Evolutionary conservation across 176 grass and related monocot genomes (phyloP).

Genomic region (Triticum dicoccoides): DNA sequence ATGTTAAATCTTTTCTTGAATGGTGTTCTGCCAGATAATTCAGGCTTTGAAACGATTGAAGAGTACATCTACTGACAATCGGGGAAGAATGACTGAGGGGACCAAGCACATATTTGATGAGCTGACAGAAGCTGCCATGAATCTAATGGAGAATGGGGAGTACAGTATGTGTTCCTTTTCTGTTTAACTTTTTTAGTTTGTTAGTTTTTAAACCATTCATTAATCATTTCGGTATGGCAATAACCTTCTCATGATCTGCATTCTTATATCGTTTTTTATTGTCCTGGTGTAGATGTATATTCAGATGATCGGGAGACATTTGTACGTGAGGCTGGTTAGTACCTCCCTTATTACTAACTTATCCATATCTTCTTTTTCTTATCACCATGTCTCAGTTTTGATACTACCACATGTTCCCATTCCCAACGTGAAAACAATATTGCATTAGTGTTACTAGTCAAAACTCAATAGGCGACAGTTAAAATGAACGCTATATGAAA

Average conservation of each 20-base stretch:
- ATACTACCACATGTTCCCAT: background rate
- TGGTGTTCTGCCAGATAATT: constrained; percentile 53
- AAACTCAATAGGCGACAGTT: background rate
- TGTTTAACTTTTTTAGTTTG: constrained; percentile 9
- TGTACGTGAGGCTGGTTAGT: constrained; percentile 84
- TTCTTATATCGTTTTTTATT: constrained; percentile 18
- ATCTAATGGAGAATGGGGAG: constrained; percentile 94
- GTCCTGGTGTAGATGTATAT: constrained; percentile 81
- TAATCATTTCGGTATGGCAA: background rate
- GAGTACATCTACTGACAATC: constrained; percentile 64
- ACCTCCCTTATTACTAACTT: constrained; percentile 15
- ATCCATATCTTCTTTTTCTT: background rate
- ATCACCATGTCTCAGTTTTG: background rate
- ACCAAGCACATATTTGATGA: constrained; percentile 84
- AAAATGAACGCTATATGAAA: background rate
- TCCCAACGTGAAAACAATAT: background rate
- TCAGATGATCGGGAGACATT: constrained; percentile 88
- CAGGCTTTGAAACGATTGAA: constrained; percentile 93
- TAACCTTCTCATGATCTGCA: constrained; percentile 1
- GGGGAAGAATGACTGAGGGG: constrained; percentile 65
- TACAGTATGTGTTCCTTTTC: constrained; percentile 53
- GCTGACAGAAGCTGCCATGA: constrained; percentile 89
- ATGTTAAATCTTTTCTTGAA: constrained; percentile 3
- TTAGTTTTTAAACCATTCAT: background rate
- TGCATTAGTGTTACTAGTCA: background rate